Evolutionary conservation across 2,329 filamentous ascomycete genomes (phyloP).

Genomic region (Arthrinium puccinioides): DNA sequence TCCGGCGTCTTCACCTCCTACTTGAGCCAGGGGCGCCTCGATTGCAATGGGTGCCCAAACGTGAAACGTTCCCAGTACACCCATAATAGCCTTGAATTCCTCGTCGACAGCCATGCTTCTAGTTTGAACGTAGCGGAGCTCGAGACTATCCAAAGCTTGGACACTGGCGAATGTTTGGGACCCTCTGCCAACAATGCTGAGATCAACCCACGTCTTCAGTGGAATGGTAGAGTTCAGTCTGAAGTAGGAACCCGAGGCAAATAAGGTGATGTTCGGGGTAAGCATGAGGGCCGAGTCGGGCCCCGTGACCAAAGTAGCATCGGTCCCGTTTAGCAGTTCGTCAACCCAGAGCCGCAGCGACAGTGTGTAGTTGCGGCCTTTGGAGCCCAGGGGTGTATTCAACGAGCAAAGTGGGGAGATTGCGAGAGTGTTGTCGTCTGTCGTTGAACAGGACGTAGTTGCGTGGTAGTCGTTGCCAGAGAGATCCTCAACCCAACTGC

Average conservation of each 20-base stretch:
- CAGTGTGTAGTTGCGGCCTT: slow-evolving; percentile 50
- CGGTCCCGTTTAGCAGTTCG: slow-evolving; percentile 21
- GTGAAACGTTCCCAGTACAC: slow-evolving; percentile 31
- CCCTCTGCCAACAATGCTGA: slow-evolving; percentile 21
- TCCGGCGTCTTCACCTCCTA: slow-evolving; percentile 25
- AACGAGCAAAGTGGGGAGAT: slow-evolving; percentile 32
- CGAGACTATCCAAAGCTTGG: slow-evolving; percentile 4
- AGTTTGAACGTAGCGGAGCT: too few relatives aligned
- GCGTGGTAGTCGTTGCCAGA: slow-evolving; percentile 34
- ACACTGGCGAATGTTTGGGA: slow-evolving; percentile 24
- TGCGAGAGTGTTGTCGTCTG: slow-evolving; percentile 16
- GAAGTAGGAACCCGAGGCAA: slow-evolving; percentile 27
- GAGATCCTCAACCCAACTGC: slow-evolving; percentile 20
- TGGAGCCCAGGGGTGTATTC: slow-evolving; percentile 39
- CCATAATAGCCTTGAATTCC: slow-evolving; percentile 34
- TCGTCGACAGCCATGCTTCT: too few relatives aligned
- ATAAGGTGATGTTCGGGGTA: slow-evolving; percentile 28
- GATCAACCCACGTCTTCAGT: slow-evolving; percentile 17
- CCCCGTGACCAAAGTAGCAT: slow-evolving; percentile 33
- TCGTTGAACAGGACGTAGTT: slow-evolving; percentile 26
- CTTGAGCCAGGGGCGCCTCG: slow-evolving; percentile 33
- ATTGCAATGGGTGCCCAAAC: slow-evolving; percentile 36
- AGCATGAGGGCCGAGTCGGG: slow-evolving; percentile 34
- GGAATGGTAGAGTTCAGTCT: slow-evolving; percentile 26
- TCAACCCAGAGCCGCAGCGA: slow-evolving; percentile 31